Base-by-base conservation (phyloP, 768 basidiomycete genomes). In the Suillus americanus region DNA sequence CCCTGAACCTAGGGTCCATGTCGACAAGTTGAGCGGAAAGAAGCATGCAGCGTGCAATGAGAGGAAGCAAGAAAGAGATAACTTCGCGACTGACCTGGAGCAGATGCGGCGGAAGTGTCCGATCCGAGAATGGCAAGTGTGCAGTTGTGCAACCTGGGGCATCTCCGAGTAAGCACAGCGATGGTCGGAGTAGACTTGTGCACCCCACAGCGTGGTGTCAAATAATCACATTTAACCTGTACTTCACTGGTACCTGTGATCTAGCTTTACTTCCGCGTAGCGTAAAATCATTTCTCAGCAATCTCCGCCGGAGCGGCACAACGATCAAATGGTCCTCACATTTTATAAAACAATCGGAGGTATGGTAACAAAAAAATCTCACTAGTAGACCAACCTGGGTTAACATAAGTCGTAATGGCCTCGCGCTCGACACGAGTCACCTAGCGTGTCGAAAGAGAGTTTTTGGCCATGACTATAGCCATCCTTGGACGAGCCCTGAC, bases 401-500 rank as follows among this genome's bases (percentile, higher is more conserved):
- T 56, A 40, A 28, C 62, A 38, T n/a, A 33, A 54, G 33, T 54
- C 35, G 53, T 54, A 54, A 54, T 20, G 9, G 61, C 61, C 50
- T 51, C 61, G 35, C 18, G 37, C 38, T 38, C 38, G 57, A 25
- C 57, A 63, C 35, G 60, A 46, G 62, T 63, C 55, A 62, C 25
- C 46, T 12, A 48, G 46, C 3, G 25, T 62, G 25, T 62, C 7
- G 41, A 60, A 62, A 41, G 62, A 62, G 45, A 64, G 64, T 53
- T 57, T 69, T 67, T 65, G 67, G 38, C 67, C 66, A 63, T 68
- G 68, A 76, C 73, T 72, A 73, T 76, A 74, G 62, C 72, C 73
- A 70, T 72, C 68, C 69, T 65, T 67, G 74, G 72, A 43, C 65
- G 66, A 66, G 66, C 38, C 10, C 35, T 35, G 35, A 43, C 65